These are phyloP conservation scores for Chimonanthus salicifolius DNA, from an alignment of 164 flowering plant genomes.

Conservation along the genomic window DNA sequence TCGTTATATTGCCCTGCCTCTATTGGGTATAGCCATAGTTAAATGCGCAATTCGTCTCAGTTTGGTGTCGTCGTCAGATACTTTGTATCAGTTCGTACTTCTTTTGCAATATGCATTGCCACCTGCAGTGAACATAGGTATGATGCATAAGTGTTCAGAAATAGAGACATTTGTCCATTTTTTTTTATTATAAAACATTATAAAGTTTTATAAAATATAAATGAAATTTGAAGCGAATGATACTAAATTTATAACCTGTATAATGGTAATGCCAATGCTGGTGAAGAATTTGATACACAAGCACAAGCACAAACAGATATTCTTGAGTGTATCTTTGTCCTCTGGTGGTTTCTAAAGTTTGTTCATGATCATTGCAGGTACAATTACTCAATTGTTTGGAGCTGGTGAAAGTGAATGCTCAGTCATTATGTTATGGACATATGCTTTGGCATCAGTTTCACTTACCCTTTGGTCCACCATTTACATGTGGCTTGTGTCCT, in stretches of 20 bases:
- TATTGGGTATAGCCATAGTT: conserved; percentile 42
- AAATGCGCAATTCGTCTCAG: conserved; percentile 45
- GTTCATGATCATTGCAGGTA: no score
- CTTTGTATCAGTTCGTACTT: conserved; percentile 58
- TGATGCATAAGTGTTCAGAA: neutral
- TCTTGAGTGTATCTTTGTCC: no score
- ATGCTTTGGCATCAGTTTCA: neutral
- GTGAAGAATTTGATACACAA: no score
- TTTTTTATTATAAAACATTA: no score
- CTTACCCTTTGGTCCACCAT: neutral
- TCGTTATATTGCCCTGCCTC: conserved; percentile 52
- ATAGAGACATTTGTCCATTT: no score
- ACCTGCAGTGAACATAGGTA: conserved; percentile 82
- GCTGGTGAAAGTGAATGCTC: neutral
- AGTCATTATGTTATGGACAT: no score
- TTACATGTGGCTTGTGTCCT: neutral
- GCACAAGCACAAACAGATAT: no score
- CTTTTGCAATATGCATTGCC: conserved; percentile 67
- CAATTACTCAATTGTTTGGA: neutral
- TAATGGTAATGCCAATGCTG: no score
- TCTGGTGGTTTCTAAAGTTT: no score
- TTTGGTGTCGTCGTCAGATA: conserved; percentile 38
- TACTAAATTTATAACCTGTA: no score
- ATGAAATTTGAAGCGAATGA: no score
- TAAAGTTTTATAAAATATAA: no score